Evolutionary conservation across 805 yeast species (phyloP), one percentile per base, ranked within the genome.

Genomic region (Saccharomycopsis javanensis): DNA sequence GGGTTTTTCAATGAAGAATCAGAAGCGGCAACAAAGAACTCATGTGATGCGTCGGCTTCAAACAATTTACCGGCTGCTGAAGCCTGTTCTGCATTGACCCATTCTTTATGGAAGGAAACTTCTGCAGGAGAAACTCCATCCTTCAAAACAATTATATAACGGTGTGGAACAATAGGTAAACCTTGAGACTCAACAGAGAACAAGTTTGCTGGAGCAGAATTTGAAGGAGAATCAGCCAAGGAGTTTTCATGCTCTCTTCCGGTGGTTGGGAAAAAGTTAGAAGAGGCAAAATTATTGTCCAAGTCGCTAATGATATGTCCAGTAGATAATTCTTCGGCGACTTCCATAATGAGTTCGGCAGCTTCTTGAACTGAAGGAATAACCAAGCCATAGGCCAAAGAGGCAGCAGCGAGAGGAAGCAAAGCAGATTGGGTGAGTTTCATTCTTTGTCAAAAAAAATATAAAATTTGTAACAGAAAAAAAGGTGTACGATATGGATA

Each of bases 101-200:
- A 78, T 66, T 80, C 79, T 67, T 78, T 77, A 75, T 91, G 96
- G 76, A 81, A 78, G 45, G 75, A 73, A 33, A 79, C 73, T 59
- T 79, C 80, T 37, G 80, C 80, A 27, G 77, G 70, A 23, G 78
- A 66, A 34, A 82, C 75, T 55, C 75, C 80, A 56, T 81, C 79
- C 75, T 89, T 90, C 75, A 92, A 83, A 54, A 91, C 90, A 64
- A 94, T 75, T 62, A 94, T 91, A 75, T 89, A 94, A 66, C 85
- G 83, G 74, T 86, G 78, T 37, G 90, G 84, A 64, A 86, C 79
- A 51, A 78, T 62, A 58, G 79, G 77, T 55, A 74, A 69, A 11
- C 68, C 65, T 54, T 78, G 79, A 31, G 72, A 61, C 51, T 71
- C 73, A 53, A 78, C 69, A 38, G 77, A 67, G 59, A 81, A 64